Conservation (phyloP, 2,329 filamentous ascomycete genomes). For the Diaporthe sp. region DNA sequence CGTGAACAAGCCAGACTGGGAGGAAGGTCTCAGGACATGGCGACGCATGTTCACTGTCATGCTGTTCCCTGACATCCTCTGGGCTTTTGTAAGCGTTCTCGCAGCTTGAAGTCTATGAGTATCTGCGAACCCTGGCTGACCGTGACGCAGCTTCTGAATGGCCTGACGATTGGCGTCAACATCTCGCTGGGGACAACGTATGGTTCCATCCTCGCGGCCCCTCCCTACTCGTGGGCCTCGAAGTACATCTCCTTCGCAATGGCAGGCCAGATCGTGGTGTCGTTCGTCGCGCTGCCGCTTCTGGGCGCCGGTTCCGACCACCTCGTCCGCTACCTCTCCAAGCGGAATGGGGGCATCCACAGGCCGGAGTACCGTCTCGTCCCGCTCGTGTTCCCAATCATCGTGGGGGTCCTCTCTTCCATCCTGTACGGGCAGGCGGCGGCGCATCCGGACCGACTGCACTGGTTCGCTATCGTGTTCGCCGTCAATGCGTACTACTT, state of each 20-base stretch:
- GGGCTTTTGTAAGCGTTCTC: not conserved
- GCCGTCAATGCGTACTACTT: slow-evolving; percentile 46
- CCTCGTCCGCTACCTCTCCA: slow-evolving; percentile 47
- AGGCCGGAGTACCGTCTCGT: slow-evolving; percentile 52
- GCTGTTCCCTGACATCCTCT: not conserved
- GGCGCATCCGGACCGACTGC: slow-evolving; percentile 45
- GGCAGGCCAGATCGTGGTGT: slow-evolving; percentile 44
- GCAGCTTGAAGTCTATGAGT: too few species aligned
- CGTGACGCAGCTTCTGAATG: slow-evolving; percentile 17
- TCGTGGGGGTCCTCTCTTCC: slow-evolving; percentile 49
- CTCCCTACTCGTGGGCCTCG: slow-evolving; percentile 51
- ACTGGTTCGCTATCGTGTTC: slow-evolving; percentile 48
- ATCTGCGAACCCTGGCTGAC: not conserved
- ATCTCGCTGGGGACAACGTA: slow-evolving; percentile 56
- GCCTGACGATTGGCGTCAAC: slow-evolving; percentile 46
- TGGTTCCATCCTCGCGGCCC: slow-evolving; percentile 45
- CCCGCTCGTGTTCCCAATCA: slow-evolving; percentile 48
- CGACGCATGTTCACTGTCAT: slow-evolving; percentile 29
- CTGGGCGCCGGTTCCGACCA: slow-evolving; percentile 52
- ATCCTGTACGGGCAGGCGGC: slow-evolving; percentile 52
- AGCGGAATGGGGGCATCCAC: slow-evolving; percentile 51
- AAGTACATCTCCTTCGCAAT: slow-evolving; percentile 49
- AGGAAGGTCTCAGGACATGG: slow-evolving; percentile 21
- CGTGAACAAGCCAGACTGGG: slow-evolving; percentile 29
- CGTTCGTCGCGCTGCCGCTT: slow-evolving; percentile 50